Base-by-base conservation (phyloP, 108 stramenopile species). In the Cyclotella cryptica region DNA sequence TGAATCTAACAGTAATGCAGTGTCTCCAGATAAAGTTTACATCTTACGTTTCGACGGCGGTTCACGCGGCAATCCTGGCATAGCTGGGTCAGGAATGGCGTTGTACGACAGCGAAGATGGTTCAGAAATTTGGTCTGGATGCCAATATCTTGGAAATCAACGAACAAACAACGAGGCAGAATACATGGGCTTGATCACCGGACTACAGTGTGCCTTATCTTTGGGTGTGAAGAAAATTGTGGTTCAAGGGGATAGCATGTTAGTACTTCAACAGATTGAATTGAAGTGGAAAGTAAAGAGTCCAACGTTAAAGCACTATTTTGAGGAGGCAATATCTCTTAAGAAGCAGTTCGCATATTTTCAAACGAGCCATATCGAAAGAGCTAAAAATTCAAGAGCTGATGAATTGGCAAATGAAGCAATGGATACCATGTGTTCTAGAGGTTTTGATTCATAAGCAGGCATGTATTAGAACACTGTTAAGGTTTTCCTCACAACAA, bases 151-250 rank as follows among this genome's bases (percentile, higher is more conserved):
- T 42, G 86, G 81, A 18, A 72, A 84, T 46, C 66, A 40, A 12
- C 67, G 62, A 4, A 92, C 91, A n/a, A 93, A 93, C 75, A 96
- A 96, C 71, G 74, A 88, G 44, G 95, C 95, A 9, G 95, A 96
- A 78, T 93, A 93, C 52, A 70, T 58, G 29, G 89, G 83, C 0
- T 70, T 94, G 29, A 57, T 87, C 29, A 79, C 77, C 13, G 95
- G 95, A 7, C 66, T 93, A 55, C 60, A 85, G 69, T 87, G 85
- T 49, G 92, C 95, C 10, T 41, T 40, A 41, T 84, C 87, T 11
- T 61, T 96, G 62, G 95, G 92, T 9, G 85, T 92, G 30, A 21
- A 45, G 44, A 63, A 77, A 12, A 58, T 93, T 49, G 81, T 85
- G 15, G 91, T 83, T 2, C 89, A 92, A 72, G 90, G 93, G 22